phyloP scores from a whole-genome alignment of 2,329 filamentous ascomycete genomes.

The Erysiphe pulchra region DNA sequence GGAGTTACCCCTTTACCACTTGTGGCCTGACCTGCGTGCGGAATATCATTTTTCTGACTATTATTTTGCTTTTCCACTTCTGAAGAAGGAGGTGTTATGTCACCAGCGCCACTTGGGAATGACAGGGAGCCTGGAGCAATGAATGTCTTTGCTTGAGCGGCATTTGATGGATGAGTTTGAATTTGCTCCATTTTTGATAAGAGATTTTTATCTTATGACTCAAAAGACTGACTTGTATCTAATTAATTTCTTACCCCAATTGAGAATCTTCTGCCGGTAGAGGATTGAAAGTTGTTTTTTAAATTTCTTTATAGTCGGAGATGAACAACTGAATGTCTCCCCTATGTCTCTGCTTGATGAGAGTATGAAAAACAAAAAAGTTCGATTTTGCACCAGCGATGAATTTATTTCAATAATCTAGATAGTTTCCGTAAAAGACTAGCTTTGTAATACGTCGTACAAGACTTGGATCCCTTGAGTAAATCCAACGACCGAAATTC shows the following conservation, averaged over 20 bases:
- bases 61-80: constrained; percentile 37
- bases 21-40: constrained; percentile 30
- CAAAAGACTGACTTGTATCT: neutral
- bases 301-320: neutral
- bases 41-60: constrained; percentile 20
- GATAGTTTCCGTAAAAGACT: neutral
- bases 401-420: neutral
- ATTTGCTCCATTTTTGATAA: constrained; percentile 46
- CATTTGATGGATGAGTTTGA: constrained; percentile 75
- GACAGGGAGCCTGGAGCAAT: constrained; percentile 79
- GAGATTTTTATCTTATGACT: neutral
- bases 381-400: neutral
- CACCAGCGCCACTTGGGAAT: constrained; percentile 62
- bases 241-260: neutral
- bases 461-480: neutral
- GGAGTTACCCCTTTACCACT: constrained; percentile 63
- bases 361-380: neutral
- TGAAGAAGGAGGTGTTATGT: constrained; percentile 57
- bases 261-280: neutral
- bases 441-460: too few relatives aligned
- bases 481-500: neutral
- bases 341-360: neutral
- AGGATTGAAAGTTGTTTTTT: neutral
- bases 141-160: constrained; percentile 85
- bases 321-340: neutral